phyloP scores from a whole-genome alignment of 768 basidiomycete genomes.

The Trametes cubensis region DNA sequence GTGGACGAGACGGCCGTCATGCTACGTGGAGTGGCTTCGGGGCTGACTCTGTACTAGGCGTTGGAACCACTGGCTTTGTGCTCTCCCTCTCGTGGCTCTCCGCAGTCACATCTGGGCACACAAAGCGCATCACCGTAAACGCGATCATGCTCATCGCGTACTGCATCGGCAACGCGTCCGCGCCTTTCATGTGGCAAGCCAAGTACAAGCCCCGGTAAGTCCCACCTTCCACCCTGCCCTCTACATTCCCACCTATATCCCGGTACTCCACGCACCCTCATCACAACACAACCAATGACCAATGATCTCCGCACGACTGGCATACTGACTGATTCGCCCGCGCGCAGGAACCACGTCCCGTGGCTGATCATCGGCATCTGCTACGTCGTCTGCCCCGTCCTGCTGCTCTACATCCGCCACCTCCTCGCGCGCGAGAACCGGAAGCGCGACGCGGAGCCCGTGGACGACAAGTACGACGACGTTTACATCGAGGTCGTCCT shows the following conservation, averaged over 20 bases:
- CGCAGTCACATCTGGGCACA: slow-evolving; percentile 69
- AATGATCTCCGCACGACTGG: too few species aligned
- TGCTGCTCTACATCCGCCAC: slow-evolving; percentile 53
- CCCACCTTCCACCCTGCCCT: too few species aligned
- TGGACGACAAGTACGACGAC: slow-evolving; percentile 57
- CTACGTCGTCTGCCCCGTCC: slow-evolving; percentile 53
- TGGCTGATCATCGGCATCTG: slow-evolving; percentile 78
- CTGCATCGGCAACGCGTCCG: slow-evolving; percentile 64
- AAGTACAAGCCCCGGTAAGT: slow-evolving; percentile 65
- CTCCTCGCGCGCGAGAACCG: slow-evolving; percentile 63
- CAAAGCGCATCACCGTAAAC: slow-evolving; percentile 69
- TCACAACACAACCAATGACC: too few species aligned
- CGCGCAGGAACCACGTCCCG: slow-evolving; percentile 64
- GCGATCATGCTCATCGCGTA: slow-evolving; percentile 77
- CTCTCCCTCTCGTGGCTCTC: slow-evolving; percentile 67
- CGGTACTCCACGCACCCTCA: too few species aligned
- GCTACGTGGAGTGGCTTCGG: too few species aligned
- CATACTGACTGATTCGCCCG: too few species aligned
- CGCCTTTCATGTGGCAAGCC: slow-evolving; percentile 79
- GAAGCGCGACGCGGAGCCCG: slow-evolving; percentile 58
- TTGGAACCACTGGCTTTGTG: slow-evolving; percentile 61
- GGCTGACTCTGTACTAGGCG: slow-evolving; percentile 32
- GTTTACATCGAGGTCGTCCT: slow-evolving; percentile 57
- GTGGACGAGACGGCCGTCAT: too few species aligned
- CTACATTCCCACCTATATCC: too few species aligned